Conservation (phyloP, 2,329 filamentous ascomycete genomes). For the Cadophora sp. region DNA sequence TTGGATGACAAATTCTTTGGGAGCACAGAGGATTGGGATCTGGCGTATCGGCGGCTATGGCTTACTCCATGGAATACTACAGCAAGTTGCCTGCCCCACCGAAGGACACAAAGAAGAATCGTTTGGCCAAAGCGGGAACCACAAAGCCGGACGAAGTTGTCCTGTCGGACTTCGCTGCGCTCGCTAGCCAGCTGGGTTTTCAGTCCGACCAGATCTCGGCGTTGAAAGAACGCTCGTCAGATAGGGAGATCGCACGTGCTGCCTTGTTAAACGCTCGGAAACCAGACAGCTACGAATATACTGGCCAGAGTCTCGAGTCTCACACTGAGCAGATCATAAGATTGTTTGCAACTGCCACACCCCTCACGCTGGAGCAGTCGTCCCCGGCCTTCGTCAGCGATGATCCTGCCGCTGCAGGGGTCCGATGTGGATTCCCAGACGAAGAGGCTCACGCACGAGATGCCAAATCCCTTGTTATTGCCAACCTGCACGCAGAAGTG, state of each 20-base stretch:
- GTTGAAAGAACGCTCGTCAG: background rate
- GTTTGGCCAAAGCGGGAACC: background rate
- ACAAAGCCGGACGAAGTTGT: background rate
- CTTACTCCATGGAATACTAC: background rate
- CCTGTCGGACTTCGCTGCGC: background rate
- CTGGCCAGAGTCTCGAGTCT: background rate
- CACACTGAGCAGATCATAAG: background rate
- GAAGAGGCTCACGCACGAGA: background rate
- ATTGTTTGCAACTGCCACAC: background rate
- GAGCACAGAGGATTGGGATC: background rate
- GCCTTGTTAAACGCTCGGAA: background rate
- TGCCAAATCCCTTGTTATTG: background rate
- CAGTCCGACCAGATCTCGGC: background rate
- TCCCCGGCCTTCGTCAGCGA: background rate
- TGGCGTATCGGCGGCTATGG: background rate
- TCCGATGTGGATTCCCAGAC: background rate
- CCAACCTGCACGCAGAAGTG: background rate
- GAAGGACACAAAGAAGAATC: background rate
- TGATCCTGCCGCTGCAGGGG: background rate
- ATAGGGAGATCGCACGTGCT: background rate
- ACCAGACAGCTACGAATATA: background rate
- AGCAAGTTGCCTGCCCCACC: background rate
- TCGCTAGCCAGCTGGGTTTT: background rate
- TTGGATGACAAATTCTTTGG: background rate
- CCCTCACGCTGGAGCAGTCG: background rate